phyloP scores from a whole-genome alignment of 1,284 basidiomycete genomes.

The Marasmius fiardii region DNA sequence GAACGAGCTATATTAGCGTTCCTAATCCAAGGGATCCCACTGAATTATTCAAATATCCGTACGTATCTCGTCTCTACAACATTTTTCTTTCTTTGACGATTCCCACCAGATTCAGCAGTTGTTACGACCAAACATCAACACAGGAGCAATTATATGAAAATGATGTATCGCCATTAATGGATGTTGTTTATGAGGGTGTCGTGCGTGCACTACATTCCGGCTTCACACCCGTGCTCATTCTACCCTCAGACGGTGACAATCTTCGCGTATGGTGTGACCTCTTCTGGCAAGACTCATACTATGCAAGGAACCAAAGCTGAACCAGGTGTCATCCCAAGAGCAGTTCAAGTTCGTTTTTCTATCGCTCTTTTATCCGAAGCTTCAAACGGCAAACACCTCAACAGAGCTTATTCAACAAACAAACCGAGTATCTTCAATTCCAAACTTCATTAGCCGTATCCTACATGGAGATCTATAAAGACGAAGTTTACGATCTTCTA shows the following conservation, averaged over 20 bases:
- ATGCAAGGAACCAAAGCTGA: conserved; percentile 73
- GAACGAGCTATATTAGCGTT: conserved; percentile 46
- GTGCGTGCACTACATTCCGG: conserved; percentile 38
- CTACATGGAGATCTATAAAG: conserved; percentile 87
- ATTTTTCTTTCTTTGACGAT: neutral
- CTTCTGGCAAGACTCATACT: conserved; percentile 81
- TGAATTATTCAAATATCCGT: conserved; percentile 74
- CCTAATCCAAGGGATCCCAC: conserved; percentile 61
- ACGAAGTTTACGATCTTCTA: conserved; percentile 81
- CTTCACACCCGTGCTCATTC: neutral
- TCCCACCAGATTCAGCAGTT: conserved; percentile 56
- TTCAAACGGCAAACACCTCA: conserved; percentile 5
- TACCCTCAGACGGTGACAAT: conserved; percentile 65
- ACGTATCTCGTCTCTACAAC: conserved; percentile 21
- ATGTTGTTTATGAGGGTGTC: conserved; percentile 65
- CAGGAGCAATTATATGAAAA: conserved; percentile 70
- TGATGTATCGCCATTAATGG: conserved; percentile 68
- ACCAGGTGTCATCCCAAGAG: conserved; percentile 79
- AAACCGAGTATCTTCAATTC: conserved; percentile 28
- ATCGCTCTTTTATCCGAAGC: conserved; percentile 4
- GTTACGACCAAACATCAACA: conserved; percentile 60
- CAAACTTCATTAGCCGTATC: conserved; percentile 54
- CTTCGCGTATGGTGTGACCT: conserved; percentile 81
- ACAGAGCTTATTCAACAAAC: conserved; percentile 51
- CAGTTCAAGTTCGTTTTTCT: conserved; percentile 49